Percentiles rank a stretch among this genome's conserved stretches.
phyloP scores from a whole-genome alignment of 169 alveolate species.

The Neospora caninum region DNA sequence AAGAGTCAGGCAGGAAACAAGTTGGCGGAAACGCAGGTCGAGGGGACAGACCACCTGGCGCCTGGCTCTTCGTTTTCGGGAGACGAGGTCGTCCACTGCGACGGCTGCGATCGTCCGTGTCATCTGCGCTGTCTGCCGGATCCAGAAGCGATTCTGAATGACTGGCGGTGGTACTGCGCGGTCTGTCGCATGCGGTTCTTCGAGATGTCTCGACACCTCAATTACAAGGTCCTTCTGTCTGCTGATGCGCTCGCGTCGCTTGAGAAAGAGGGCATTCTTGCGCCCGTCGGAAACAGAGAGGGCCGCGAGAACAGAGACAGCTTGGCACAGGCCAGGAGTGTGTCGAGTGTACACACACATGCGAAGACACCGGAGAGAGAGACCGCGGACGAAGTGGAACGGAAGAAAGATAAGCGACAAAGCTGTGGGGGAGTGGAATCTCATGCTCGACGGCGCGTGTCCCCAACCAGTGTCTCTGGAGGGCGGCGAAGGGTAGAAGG shows the following conservation, averaged over 20 bases:
- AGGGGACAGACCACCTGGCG: neutral
- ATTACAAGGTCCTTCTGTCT: neutral
- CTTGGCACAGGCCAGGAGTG: neutral
- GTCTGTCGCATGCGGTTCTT: slow-evolving; percentile 30
- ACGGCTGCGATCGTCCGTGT: slow-evolving; percentile 82
- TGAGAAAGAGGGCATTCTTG: slow-evolving; percentile 24
- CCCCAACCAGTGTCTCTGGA: too few relatives aligned
- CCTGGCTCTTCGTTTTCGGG: slow-evolving; percentile 8
- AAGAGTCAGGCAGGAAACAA: neutral
- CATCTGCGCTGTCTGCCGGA: slow-evolving; percentile 73
- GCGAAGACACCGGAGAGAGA: neutral
- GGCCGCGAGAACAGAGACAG: neutral
- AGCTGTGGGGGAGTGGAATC: neutral
- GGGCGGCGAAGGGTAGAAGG: neutral
- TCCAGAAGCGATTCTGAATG: slow-evolving; percentile 3
- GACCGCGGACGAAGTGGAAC: neutral
- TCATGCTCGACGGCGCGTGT: neutral
- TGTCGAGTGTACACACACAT: neutral
- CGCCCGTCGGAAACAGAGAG: neutral
- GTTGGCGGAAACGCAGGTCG: neutral
- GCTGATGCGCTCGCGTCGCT: slow-evolving; percentile 33
- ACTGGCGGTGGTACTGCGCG: slow-evolving; percentile 52
- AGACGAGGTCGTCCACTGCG: slow-evolving; percentile 75
- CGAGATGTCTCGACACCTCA: slow-evolving; percentile 8
- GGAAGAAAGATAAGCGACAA: neutral